Conservation (phyloP, 2,329 filamentous ascomycete species). For the Colletotrichum brevisporum region DNA sequence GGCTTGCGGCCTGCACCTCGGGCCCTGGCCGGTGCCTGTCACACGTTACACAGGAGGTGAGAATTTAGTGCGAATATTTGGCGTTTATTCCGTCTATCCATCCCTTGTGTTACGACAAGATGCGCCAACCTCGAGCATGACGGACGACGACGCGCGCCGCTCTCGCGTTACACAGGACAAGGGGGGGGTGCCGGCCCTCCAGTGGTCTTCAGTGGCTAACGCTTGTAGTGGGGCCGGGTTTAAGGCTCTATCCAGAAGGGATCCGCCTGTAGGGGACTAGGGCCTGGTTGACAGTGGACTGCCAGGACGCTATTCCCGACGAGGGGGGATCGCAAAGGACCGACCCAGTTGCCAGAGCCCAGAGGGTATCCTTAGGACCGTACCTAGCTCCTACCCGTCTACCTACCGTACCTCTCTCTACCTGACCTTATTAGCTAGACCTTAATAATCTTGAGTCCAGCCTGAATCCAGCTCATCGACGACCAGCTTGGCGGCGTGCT, state of each 20-base stretch:
- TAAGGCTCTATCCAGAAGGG: slow-evolving; percentile 37
- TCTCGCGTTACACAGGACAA: slow-evolving; percentile 25
- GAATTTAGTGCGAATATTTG: slow-evolving; percentile 18
- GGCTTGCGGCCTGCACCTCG: not conserved
- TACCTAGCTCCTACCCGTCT: slow-evolving; percentile 12
- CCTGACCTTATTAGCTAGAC: not conserved
- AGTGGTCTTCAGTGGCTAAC: slow-evolving; percentile 21
- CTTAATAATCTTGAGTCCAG: slow-evolving; percentile 34
- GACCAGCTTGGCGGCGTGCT: slow-evolving; percentile 9
- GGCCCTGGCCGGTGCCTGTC: not conserved
- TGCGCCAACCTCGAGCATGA: not conserved
- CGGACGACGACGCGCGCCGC: slow-evolving; percentile 1
- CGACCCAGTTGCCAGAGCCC: no score
- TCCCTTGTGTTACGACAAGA: not conserved
- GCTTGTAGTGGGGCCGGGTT: slow-evolving; percentile 31
- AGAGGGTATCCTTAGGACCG: no score
- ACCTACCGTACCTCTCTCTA: no score
- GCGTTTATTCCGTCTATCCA: slow-evolving; percentile 27
- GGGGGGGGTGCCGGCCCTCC: slow-evolving; percentile 3
- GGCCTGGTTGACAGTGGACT: slow-evolving; percentile 5
- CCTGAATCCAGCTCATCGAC: slow-evolving; percentile 6
- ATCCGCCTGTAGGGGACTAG: slow-evolving; percentile 26
- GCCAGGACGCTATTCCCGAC: slow-evolving; percentile 17
- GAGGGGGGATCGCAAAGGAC: not conserved
- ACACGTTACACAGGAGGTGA: slow-evolving; percentile 13